Conservation (phyloP, 2,329 filamentous ascomycete genomes). For the Helotiales sp. region DNA sequence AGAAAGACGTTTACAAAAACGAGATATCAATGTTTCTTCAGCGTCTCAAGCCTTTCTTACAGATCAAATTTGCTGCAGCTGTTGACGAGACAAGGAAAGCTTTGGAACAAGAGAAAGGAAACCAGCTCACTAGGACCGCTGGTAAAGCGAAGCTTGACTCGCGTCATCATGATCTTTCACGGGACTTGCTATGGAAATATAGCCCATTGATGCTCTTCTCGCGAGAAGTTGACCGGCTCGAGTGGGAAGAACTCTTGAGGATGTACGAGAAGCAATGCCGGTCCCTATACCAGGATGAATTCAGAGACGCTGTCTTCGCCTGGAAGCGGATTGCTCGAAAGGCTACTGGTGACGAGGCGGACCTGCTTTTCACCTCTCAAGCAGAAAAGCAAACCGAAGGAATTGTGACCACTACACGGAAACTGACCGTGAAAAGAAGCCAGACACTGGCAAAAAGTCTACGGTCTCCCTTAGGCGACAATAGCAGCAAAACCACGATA, state of each 20-base stretch:
- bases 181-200: conserved; percentile 82
- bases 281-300: conserved; percentile 78
- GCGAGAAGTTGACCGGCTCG: conserved; percentile 76
- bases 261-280: conserved; percentile 78
- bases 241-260: conserved; percentile 79
- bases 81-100: conserved; percentile 68
- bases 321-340: conserved; percentile 83
- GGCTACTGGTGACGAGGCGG: conserved; percentile 72
- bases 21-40: conserved; percentile 77
- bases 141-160: conserved; percentile 65
- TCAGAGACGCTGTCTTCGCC: conserved; percentile 71
- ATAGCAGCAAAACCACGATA: conserved; percentile 46
- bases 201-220: conserved; percentile 85
- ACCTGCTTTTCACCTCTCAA: conserved; percentile 84
- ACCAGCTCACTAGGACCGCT: conserved; percentile 49
- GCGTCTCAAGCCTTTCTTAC: conserved; percentile 79
- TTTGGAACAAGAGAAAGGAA: conserved; percentile 49
- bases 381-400: conserved; percentile 82
- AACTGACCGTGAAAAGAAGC: conserved; percentile 90
- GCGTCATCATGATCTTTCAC: conserved; percentile 68
- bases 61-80: conserved; percentile 74
- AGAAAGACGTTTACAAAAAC: conserved; percentile 82
- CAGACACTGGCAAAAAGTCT: conserved; percentile 79
- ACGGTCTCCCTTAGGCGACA: conserved; percentile 67
- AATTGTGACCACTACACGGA: conserved; percentile 75